Conservation (phyloP, 169 alveolate genomes). For the Plasmodium knowlesi region DNA sequence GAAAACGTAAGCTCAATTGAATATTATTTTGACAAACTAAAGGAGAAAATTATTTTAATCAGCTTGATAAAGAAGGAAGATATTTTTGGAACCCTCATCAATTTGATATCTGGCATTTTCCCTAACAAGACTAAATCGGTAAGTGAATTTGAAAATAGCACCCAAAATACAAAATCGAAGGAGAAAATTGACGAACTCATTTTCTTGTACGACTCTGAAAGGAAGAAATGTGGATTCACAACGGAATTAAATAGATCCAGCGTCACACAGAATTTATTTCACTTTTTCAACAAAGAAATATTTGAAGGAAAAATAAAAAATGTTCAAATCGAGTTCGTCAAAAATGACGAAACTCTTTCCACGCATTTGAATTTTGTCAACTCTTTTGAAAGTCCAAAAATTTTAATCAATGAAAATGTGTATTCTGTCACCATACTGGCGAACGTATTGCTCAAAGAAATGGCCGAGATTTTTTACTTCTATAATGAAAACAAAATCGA, state of each 20-base stretch:
- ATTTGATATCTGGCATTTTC: conserved; percentile 43
- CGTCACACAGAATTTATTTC: conserved; percentile 47
- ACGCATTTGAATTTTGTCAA: conserved; percentile 48
- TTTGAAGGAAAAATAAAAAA: conserved; percentile 34
- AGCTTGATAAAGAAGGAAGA: conserved; percentile 43
- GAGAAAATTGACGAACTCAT: conserved; percentile 14
- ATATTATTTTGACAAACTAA: conserved; percentile 69
- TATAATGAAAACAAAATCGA: conserved; percentile 50
- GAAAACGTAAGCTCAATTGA: conserved; percentile 68
- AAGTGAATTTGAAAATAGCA: not conserved
- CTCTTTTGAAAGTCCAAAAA: conserved; percentile 54
- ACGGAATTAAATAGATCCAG: conserved; percentile 14
- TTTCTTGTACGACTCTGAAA: conserved; percentile 20
- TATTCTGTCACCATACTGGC: conserved; percentile 33
- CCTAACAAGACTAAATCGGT: conserved; percentile 17
- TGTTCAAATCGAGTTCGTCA: conserved; percentile 53
- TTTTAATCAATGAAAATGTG: conserved; percentile 45
- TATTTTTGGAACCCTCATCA: conserved; percentile 19
- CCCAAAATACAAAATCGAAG: not conserved
- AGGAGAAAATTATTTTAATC: conserved; percentile 60
- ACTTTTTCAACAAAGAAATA: conserved; percentile 64
- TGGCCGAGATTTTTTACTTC: conserved; percentile 68
- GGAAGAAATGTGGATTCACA: conserved; percentile 34
- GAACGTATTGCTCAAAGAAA: conserved; percentile 57
- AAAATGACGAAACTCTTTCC: conserved; percentile 41